Evolutionary conservation across 306 rosid species (phyloP), one percentile per base, ranked within the genome.

Genomic region (Hippophae gyantsensis): DNA sequence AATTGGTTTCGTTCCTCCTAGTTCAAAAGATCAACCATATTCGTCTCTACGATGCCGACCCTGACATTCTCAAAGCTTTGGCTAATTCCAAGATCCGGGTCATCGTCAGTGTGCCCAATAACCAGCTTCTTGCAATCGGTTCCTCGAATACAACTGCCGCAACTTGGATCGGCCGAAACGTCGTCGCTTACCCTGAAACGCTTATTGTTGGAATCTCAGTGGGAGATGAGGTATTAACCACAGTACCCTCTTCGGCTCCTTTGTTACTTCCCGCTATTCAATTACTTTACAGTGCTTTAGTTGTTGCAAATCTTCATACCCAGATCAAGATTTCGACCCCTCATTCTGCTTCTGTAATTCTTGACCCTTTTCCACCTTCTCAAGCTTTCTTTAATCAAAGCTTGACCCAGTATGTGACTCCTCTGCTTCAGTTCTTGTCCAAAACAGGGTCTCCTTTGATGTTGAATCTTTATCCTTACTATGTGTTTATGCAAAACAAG

Each of bases 401-500:
- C 77, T 61, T 75, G 9, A 10, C 72, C 10, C 76, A 76, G 0
- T 7, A 65, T 43, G 42, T 89, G 2, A 62, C 79, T 11, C 95
- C 95, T 40, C 56, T 89, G 13, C 86, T 86, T 58, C 78, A 57
- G 66, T 86, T 89, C 65, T 70, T 76, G 26, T 89, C 97, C 0
- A 67, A 60, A 68, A 84, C 84, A 0, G 82, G 81, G 50, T 72
- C 97, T 0, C 97, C 97, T 0, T 51, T 89, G 9, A 89, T 84
- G 97, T 75, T 89, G 78, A 89, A 89, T 54, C 61, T 86, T 23
- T 89, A 89, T 67, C 95, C 97, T 14, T 89, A 86, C 75, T 89
- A 89, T 8, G 97, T 84, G 11, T 89, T 84, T 66, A 86, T 89
- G 97, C 84, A 82, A 63, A 82, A 86, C 77, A 86, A 75, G 47